Percentiles rank a stretch among this genome's conserved stretches.
Evolutionary conservation across 2,329 filamentous ascomycete species (phyloP).

Genomic region (Colletotrichum sp.): DNA sequence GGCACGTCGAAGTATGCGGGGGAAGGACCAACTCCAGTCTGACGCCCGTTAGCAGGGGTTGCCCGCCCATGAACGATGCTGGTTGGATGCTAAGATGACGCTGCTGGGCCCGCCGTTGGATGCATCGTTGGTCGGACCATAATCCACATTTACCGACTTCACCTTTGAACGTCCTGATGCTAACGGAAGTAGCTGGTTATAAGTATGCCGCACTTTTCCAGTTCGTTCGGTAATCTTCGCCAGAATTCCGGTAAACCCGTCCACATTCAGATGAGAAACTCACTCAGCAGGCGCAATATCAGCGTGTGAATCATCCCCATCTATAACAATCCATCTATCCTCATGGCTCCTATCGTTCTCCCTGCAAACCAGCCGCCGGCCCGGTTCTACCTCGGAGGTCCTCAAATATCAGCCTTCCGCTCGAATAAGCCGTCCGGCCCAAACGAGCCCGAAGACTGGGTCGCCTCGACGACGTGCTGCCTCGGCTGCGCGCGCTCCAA

Average conservation of each 20-base stretch:
- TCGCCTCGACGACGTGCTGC: neutral
- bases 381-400: neutral
- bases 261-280: rapidly evolving
- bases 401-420: neutral
- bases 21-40: neutral
- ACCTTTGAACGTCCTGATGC: neutral
- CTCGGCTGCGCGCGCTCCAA: neutral
- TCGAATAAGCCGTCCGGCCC: neutral
- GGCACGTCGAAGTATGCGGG: neutral
- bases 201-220: rapidly evolving
- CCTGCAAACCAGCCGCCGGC: neutral
- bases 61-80: neutral
- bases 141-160: neutral
- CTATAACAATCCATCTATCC: neutral
- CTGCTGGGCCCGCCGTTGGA: neutral
- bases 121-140: neutral
- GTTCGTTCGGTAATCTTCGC: neutral
- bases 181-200: neutral
- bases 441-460: neutral
- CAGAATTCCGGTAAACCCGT: neutral
- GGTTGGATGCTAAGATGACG: neutral
- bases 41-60: neutral
- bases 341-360: neutral
- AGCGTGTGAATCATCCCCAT: too few relatives aligned
- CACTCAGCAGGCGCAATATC: neutral